Percentiles rank a stretch among this genome's conserved stretches.
Conservation (phyloP, 305 asterid genomes). For the Fraxinus velutina region DNA sequence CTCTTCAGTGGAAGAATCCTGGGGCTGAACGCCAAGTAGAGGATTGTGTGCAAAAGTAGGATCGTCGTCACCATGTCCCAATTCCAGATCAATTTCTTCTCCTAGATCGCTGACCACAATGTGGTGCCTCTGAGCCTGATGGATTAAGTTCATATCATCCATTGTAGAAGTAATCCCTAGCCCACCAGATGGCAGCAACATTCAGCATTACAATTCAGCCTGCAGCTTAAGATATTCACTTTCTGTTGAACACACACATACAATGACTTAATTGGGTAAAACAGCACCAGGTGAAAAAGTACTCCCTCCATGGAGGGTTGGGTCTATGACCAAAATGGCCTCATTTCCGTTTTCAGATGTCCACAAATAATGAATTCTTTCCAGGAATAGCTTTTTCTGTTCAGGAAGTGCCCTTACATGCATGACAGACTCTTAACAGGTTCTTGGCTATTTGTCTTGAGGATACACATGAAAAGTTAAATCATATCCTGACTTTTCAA, state of each 20-base stretch:
- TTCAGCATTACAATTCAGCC: conserved; percentile 71
- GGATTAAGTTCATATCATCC: conserved; percentile 95
- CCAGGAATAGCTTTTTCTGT: not conserved
- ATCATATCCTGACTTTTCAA: not conserved
- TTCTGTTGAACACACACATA: conserved; percentile 22
- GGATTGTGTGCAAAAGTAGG: conserved; percentile 65
- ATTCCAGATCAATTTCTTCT: conserved; percentile 88
- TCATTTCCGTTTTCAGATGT: not conserved
- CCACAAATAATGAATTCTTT: not conserved
- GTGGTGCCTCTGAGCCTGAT: conserved; percentile 91
- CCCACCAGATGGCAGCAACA: conserved; percentile 80
- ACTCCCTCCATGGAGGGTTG: not conserved
- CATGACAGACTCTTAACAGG: not conserved
- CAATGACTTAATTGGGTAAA: conserved; percentile 17
- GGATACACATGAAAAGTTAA: not conserved
- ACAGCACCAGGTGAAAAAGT: conserved; percentile 8
- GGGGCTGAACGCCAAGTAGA: conserved; percentile 66
- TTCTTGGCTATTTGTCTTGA: not conserved
- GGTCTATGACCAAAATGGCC: not conserved
- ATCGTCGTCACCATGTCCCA: conserved; percentile 82
- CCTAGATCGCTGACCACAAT: conserved; percentile 71
- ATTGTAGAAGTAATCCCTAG: conserved; percentile 75
- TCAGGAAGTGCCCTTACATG: not conserved
- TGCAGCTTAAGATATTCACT: conserved; percentile 19
- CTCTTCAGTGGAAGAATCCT: conserved; percentile 76